Percentiles rank a stretch among this genome's conserved stretches.
These are phyloP conservation scores for Agastache rugosa DNA, from an alignment of 257 asterid species.

Conservation along the genomic window DNA sequence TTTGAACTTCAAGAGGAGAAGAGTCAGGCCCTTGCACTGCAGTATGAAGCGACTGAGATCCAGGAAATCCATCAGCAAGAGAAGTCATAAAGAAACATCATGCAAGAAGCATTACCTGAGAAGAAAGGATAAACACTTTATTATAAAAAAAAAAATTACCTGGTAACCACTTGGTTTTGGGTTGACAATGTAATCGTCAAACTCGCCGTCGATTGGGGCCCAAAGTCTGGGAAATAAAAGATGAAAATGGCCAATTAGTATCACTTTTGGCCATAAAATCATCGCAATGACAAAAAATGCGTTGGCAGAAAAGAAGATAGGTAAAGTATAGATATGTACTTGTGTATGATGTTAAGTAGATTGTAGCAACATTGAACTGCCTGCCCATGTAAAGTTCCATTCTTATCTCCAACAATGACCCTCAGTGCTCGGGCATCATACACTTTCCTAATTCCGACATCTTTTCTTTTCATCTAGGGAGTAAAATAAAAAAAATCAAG, in stretches of 20 bases:
- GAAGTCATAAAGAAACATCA: slow-evolving; percentile 42
- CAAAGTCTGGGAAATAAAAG: slow-evolving; percentile 65
- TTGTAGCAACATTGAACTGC: slow-evolving; percentile 95
- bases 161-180: slow-evolving; percentile 99
- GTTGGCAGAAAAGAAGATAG: slow-evolving; percentile 22
- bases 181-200: slow-evolving; percentile 92
- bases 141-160: slow-evolving; percentile 46
- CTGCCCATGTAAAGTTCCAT: slow-evolving; percentile 90
- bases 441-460: slow-evolving; percentile 73
- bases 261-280: slow-evolving; percentile 23
- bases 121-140: neutral
- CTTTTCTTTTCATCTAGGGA: slow-evolving; percentile 89
- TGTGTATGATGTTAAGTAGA: slow-evolving; percentile 89
- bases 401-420: slow-evolving; percentile 92
- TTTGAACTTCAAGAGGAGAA: slow-evolving; percentile 92
- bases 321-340: slow-evolving; percentile 46
- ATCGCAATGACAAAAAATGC: slow-evolving; percentile 27
- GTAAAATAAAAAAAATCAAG: slow-evolving; percentile 38
- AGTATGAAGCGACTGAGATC: slow-evolving; percentile 86
- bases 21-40: slow-evolving; percentile 96
- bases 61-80: slow-evolving; percentile 40
- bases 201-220: slow-evolving; percentile 95
- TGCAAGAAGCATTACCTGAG: slow-evolving; percentile 3
- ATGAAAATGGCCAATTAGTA: slow-evolving; percentile 17
- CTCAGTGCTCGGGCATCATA: slow-evolving; percentile 96